Base-by-base conservation (phyloP, 768 basidiomycete species). In the Tylopilus felleus region DNA sequence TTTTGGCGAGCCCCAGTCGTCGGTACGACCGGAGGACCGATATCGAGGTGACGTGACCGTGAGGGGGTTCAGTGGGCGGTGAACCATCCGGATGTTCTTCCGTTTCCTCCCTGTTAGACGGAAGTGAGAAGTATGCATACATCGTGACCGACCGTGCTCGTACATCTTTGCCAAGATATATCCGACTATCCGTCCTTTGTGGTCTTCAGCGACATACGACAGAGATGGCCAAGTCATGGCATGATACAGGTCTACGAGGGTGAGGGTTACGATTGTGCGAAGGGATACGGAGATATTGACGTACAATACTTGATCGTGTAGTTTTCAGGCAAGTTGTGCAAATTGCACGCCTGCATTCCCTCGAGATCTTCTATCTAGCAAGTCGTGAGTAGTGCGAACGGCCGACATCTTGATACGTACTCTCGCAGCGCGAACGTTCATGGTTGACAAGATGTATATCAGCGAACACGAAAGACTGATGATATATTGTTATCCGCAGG, bases 91-190 rank as follows among this genome's bases (percentile, higher is more conserved):
- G 80, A 55, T 53, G 48, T 25, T 70, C 69, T 35, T 70, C 69
- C 2, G 46, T 49, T 35, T 80, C 79, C 59, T 91, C 88, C 84
- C 87, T 90, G 61, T 22, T n/a, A 28, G 56, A 55, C 35, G 22
- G 8, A 19, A 68, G 69, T 56, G 23, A 57, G 77, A 75, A 31
- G 70, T 7, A 16, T 9, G 41, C 23, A 40, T 13, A 16, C 28
- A 19, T 27, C 27, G 16, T 28, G 45, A 33, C 23, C 13, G 39
- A 27, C n/a, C 23, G 47, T 5, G 39, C 23, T 74, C 82, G 43
- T 57, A 96, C 94, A 97, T 96, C 71, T 95, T 95, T 2, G 90
- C 93, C n/a, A 98, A 74, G 33, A 96, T 94, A 68, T 98, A 98
- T 28, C 94, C 94, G 2, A 98, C 92, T 51, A 98, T 86, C 52